Evolutionary conservation across 768 basidiomycete genomes (phyloP), one percentile per base, ranked within the genome.

Genomic region (Termitomyces sp.): DNA sequence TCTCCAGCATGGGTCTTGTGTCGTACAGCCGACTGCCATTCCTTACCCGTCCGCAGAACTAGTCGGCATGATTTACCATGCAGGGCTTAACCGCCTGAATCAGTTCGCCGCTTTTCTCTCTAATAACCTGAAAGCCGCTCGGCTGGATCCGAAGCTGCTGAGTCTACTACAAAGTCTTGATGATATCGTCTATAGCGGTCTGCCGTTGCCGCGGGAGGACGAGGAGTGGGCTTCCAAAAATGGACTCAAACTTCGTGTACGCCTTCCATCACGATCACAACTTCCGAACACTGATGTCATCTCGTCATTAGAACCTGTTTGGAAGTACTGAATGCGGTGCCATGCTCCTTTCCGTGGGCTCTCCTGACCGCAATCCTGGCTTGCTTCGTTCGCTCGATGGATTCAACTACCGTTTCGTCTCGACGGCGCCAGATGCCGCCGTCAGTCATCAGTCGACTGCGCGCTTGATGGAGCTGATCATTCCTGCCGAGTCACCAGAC

Each of bases 311-410:
- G 84, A 91, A 90, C 66, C 74, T 88, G 17, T 91, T 90, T 65
- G 90, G 90, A 17, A 88, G 82, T 67, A 92, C 90, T 1, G 90
- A 92, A 74, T 80, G 86, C 57, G 88, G 87, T 41, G 84, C 80
- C 1, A 87, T 87, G 77, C 71, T 92, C 51, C 66, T 83, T 26
- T 85, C 87, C 12, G 62, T 74, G 43, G 84, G 83, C 43, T 80
- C 77, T 34, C 69, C 72, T 51, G 82, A 78, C 38, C 72, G 69
- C 46, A 74, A 80, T 56, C 77, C 77, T 53, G 74, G 74, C 38
- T 71, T 82, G 54, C 77, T 90, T 42, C 75, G 74, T 26, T 73
- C 82, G 11, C 66, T 89, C n/a, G 78, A 82, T 22, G 80, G 82
- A 43, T 81, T 83, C 21, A 76, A 77, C 15, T 91, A 90, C 60